Percentiles rank a stretch among this genome's conserved stretches.
phyloP scores from a whole-genome alignment of 257 asterid genomes.

The Fraxinus cuspidata region DNA sequence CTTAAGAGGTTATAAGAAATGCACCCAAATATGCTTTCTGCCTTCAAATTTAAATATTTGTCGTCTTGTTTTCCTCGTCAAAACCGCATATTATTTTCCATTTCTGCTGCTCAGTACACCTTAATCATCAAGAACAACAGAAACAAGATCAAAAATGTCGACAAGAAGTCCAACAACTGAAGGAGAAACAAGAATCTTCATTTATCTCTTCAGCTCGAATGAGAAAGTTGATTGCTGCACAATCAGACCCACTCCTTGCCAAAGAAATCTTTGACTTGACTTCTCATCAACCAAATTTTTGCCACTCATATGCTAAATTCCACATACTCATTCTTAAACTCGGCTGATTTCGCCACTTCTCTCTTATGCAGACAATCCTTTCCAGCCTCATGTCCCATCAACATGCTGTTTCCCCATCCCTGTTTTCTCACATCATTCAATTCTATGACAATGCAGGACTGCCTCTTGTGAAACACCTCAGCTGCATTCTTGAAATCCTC shows the following conservation, averaged over 20 bases:
- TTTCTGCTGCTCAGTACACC: conserved; percentile 30
- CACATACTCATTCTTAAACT: conserved; percentile 79
- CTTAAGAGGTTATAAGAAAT: conserved; percentile 24
- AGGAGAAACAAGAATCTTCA: conserved; percentile 31
- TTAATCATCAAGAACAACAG: conserved; percentile 25
- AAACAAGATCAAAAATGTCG: conserved; percentile 21
- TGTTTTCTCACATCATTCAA: conserved; percentile 72
- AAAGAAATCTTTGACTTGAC: conserved; percentile 87
- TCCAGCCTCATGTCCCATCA: conserved; percentile 53
- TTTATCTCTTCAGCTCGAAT: conserved; percentile 64
- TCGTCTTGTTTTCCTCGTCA: conserved; percentile 16
- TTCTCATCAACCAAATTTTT: conserved; percentile 64
- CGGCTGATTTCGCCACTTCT: conserved; percentile 64
- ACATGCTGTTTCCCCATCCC: conserved; percentile 58
- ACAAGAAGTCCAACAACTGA: conserved; percentile 24
- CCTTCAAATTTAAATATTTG: background rate
- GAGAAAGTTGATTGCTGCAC: conserved; percentile 67
- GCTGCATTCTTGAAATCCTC: conserved; percentile 69
- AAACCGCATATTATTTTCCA: background rate
- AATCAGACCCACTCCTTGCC: conserved; percentile 83
- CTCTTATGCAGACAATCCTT: conserved; percentile 64
- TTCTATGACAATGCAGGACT: conserved; percentile 70
- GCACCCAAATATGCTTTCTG: conserved; percentile 16
- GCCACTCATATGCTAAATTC: conserved; percentile 60
- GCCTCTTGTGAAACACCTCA: conserved; percentile 73